Base-by-base conservation (phyloP, 1,139 yeast species). In the Geotrichum klebahnii region DNA sequence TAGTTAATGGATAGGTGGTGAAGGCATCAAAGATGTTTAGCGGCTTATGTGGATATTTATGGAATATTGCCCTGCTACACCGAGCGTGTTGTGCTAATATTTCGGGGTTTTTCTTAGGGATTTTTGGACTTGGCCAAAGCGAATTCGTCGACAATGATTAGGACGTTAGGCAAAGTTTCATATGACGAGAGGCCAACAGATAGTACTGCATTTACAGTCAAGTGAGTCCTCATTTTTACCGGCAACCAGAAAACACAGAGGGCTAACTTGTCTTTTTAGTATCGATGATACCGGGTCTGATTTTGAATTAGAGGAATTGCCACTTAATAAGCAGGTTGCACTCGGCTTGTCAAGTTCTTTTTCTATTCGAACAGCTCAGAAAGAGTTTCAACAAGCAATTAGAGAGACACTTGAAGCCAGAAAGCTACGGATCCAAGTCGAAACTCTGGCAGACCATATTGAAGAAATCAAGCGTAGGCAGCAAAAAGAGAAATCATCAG, bases 111-210 rank as follows among this genome's bases (percentile, higher is more conserved):
- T 14, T 24, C 17, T 5, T 17, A 48, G 52, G 52, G 48, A 12
- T 48, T 32, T 34, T 16, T 48, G 36, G 42, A 44, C 33, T 26
- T 48, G 31, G 52, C 45, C n/a, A 48, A 48, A 34, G 52, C 48
- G 14, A 48, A 48, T 20, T 31, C 48, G 3, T 19, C 45, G 17
- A 33, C 48, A 10, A 43, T 44, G 43, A 43, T 45, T 5, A 24
- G 45, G 28, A 29, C 48, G 2, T 34, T 31, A 26, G 43, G 33
- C 29, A 33, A 17, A 14, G 39, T 38, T 4, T 31, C 14, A 3
- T 29, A 43, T 14, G 52, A 48, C 34, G 52, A 48, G 31, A 39
- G 52, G 23, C 48, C 47, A 9, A 48, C 48, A 6, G 48, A 48
- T 22, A 38, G 32, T 31, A 44, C 52, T 10, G 22, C 43, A 3